Conservation (phyloP, 139 green algal genomes). For the Diplosphaera chodatii region DNA sequence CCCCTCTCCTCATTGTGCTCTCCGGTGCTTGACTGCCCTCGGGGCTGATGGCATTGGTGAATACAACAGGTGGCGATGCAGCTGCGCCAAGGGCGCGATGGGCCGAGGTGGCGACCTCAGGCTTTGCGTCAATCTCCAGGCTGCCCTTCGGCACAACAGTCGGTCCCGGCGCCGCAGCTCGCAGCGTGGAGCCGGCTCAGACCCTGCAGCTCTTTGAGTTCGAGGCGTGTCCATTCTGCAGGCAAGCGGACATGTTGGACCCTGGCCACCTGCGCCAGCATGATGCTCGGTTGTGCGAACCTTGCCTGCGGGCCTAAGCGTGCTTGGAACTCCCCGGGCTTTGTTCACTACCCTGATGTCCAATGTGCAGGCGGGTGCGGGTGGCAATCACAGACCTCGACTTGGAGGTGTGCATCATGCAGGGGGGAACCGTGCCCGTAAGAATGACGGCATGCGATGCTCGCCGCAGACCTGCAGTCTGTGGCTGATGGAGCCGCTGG, state of each 20-base stretch:
- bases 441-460: too few relatives aligned
- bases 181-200: conserved; percentile 20
- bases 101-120: conserved; percentile 17
- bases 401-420: conserved; percentile 8
- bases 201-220: conserved; percentile 69
- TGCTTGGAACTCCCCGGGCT: too few relatives aligned
- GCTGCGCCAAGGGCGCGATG: conserved; percentile 6
- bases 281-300: too few relatives aligned
- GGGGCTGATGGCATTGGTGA: neutral
- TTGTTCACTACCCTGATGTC: neutral
- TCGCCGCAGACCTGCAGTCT: too few relatives aligned
- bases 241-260: neutral
- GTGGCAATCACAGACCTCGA: conserved; percentile 61
- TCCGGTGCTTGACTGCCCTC: too few relatives aligned
- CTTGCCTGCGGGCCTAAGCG: too few relatives aligned
- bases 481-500: too few relatives aligned
- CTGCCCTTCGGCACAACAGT: conserved; percentile 14
- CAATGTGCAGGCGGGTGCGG: conserved; percentile 31
- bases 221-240: conserved; percentile 70
- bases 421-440: too few relatives aligned
- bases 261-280: too few relatives aligned
- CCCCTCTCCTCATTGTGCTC: too few relatives aligned
- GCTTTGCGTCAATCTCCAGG: conserved; percentile 11
- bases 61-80: neutral
- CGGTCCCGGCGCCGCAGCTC: neutral